Evolutionary conservation across 179 eudicot genomes (phyloP), one percentile per base, ranked within the genome.

Genomic region (Spergularia azorica): DNA sequence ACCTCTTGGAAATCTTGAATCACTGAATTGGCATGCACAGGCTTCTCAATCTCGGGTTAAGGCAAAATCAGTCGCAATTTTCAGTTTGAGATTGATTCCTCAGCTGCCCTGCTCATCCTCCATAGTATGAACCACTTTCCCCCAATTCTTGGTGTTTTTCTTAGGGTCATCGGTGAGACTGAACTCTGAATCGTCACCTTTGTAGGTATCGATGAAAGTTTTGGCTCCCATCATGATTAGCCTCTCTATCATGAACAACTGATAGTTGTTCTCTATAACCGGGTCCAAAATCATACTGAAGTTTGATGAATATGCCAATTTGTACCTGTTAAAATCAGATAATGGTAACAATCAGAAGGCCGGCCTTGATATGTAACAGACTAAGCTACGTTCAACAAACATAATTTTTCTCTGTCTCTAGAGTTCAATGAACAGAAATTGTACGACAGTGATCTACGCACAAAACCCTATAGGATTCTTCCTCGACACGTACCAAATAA

Each of bases 201-300:
- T 95, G 82, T 70, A 93, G 67, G 98, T 95, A 73, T 70, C 81
- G 39, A 93, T 88, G 74, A 88, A 83, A 14, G 89, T 93, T 88
- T 87, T 91, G 32, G 97, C 95, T 54, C 98, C 97, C 90, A 82
- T 89, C 88, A 91, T 39, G 16, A 95, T 76, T 41, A 95, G 95
- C 86, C 98, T 89, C 71, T 95, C 98, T 77, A 95, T 82, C 97
- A 95, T 93, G 81, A 95, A 95, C 52, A 95, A 73, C 76, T 95
- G 93, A 82, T 95, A 95, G 78, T 95, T 95, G 81, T 95, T 95
- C 78, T 91, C 93, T 64, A 95, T 80, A 74, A 91, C 75, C 2
- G 89, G 89, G 79, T 93, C 98, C 73, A 95, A 71, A 54, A 93
- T 83, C 56, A 74, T 83, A 80, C 91, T 91, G 74, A 83, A 95